phyloP scores from a whole-genome alignment of 345 rosid species.

The Eucalyptus microcorys region DNA sequence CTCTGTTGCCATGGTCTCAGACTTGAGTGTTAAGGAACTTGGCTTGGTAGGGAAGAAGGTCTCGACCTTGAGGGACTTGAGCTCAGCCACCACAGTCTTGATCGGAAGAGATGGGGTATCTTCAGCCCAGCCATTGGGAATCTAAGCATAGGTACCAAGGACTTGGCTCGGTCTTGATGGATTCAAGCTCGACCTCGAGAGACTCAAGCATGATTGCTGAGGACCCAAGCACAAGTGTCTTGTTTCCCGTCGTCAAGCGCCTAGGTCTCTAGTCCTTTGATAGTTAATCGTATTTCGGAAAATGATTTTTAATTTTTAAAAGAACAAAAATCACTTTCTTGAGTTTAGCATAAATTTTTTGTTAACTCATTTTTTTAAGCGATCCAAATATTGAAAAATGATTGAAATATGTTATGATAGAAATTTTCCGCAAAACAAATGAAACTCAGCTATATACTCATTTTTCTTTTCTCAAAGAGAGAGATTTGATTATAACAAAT shows the following conservation, averaged over 20 bases:
- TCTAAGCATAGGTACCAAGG: not conserved
- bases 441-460: not conserved
- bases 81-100: accelerated
- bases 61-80: not conserved
- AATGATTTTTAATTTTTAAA: not conserved
- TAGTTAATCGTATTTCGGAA: not conserved
- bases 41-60: not conserved
- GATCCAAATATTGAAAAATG: not conserved
- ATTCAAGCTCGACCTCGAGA: not conserved
- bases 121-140: not conserved
- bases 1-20: not conserved
- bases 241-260: not conserved
- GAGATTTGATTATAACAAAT: not conserved
- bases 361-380: not conserved
- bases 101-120: not conserved
- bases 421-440: not conserved
- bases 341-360: not conserved
- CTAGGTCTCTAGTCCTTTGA: not conserved
- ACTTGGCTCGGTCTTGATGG: not conserved
- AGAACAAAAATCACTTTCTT: not conserved
- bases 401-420: not conserved
- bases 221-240: not conserved
- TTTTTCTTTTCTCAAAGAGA: not conserved
- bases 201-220: not conserved
- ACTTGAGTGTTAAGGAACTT: not conserved